Evolutionary conservation across 495 filamentous ascomycete genomes (phyloP), one percentile per base, ranked within the genome.

Genomic region (Clavariopsis aquatica): DNA sequence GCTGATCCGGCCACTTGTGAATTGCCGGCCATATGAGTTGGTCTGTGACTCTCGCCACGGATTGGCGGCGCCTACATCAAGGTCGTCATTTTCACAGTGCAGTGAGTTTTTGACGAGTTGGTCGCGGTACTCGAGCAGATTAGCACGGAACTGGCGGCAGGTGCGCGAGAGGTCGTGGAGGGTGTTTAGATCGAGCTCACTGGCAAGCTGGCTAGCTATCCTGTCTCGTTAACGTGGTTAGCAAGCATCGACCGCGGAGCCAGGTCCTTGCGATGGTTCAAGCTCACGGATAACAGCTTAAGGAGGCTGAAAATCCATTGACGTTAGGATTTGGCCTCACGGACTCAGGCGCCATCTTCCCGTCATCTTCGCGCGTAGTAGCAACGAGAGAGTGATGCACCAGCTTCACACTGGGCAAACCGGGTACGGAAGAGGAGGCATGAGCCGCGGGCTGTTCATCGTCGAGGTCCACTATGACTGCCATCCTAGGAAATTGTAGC

Each of bases 241-340:
- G 64, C 52, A 67, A 41, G 13, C 43, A 46, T 24, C 34, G 61
- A 54, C 57, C 69, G 61, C 57, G 47, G 34, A 57, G 45, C 51
- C 52, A 56, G 41, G 27, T 57, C 57, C 52, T 58, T 60, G 58
- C 45, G 65, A 26, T 52, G 57, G 61, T 64, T 64, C 51, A 65
- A 31, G 74, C 83, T 75, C 80, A 96, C 92, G 92, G 92, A 83
- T 96, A 96, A 78, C 91, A 94, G 68, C 87, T 87, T 77, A 96
- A 79, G 66, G 89, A 88, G 71, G 84, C 82, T 29, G 90, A 89
- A 78, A 93, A 87, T 57, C 80, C 79, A 77, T 85, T 88, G 70
- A 81, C 73, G 72, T 91, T 93, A 47, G 80, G 84, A 76, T 85
- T 85, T 53, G 82, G 78, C 70, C 79, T 78, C 63, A 75, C 76